A percentile compares a stretch with the other conserved stretches of the same genome.
These are phyloP conservation scores for Colletotrichum sidae DNA, from an alignment of 2,329 filamentous ascomycete species.

Conservation along the genomic window DNA sequence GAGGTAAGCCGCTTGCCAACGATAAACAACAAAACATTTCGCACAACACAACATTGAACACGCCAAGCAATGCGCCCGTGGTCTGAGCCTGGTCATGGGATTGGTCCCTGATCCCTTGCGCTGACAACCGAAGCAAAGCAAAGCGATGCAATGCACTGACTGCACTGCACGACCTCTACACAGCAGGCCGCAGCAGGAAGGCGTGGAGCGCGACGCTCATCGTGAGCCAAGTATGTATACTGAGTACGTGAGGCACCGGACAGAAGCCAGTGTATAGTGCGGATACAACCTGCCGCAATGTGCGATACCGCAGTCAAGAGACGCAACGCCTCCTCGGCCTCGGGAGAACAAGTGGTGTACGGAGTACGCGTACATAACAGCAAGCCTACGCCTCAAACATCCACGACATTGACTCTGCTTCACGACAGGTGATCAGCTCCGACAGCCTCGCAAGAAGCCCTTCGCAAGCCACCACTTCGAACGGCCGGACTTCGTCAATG, in stretches of 20 bases:
- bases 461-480: too few relatives aligned
- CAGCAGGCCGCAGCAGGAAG: too few relatives aligned
- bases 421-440: too few relatives aligned
- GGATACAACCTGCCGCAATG: slow-evolving; percentile 25
- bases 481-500: not conserved
- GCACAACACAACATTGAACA: slow-evolving; percentile 25
- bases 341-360: slow-evolving; percentile 5
- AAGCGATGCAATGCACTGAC: not conserved
- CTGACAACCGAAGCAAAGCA: not conserved
- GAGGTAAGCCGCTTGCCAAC: slow-evolving; percentile 13
- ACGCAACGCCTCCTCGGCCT: slow-evolving; percentile 13
- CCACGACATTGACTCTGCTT: too few relatives aligned
- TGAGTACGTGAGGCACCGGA: too few relatives aligned
- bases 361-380: not conserved
- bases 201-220: too few relatives aligned
- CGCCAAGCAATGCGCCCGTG: slow-evolving; percentile 22
- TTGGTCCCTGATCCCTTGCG: slow-evolving; percentile 6
- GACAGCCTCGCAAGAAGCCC: too few relatives aligned
- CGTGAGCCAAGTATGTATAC: too few relatives aligned
- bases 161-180: too few relatives aligned
- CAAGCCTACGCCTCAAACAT: too few relatives aligned
- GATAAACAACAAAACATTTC: slow-evolving; percentile 23
- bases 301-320: slow-evolving; percentile 21
- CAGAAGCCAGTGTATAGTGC: not conserved
- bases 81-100: slow-evolving; percentile 5